Evolutionary conservation across 768 basidiomycete species (phyloP).

Genomic region (Tylopilus cervinicoccineus): DNA sequence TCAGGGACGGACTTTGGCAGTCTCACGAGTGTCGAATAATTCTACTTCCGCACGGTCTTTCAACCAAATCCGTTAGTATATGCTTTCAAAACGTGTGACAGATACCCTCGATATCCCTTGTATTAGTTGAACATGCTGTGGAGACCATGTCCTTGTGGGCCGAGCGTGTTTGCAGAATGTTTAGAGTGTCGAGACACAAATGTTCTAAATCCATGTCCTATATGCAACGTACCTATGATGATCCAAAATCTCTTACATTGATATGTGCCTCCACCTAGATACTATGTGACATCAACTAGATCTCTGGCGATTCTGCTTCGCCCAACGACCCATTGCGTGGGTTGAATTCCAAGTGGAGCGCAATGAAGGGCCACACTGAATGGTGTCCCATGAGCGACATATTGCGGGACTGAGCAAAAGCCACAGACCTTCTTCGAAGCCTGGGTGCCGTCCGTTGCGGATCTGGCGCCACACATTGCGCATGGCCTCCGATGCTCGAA

Average conservation of each 20-base stretch:
- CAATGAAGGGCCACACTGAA: conserved; percentile 66
- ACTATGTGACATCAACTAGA: conserved; percentile 4
- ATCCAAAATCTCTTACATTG: conserved; percentile 7
- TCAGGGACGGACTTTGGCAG: conserved; percentile 44
- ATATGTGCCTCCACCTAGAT: conserved; percentile 2
- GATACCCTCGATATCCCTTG: not conserved
- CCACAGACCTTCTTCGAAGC: conserved; percentile 76
- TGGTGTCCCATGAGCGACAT: conserved; percentile 8
- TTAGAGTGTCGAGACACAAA: too few species aligned
- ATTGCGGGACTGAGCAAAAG: not conserved
- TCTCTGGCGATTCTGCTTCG: conserved; percentile 19
- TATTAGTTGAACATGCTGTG: not conserved
- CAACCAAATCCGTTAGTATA: conserved; percentile 1
- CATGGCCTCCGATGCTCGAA: conserved; percentile 82
- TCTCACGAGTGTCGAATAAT: conserved; percentile 49
- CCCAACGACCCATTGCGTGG: conserved; percentile 30
- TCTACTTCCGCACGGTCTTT: not conserved
- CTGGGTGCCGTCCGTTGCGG: conserved; percentile 75
- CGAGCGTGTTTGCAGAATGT: not conserved
- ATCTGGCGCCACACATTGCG: conserved; percentile 83
- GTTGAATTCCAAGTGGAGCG: conserved; percentile 58
- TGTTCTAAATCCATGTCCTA: not conserved
- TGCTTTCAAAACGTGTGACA: conserved; percentile 1
- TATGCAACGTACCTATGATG: conserved; percentile 7
- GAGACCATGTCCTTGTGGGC: conserved; percentile 1